Evolutionary conservation across 495 filamentous ascomycete species (phyloP).

Genomic region (Penicillium steckii): DNA sequence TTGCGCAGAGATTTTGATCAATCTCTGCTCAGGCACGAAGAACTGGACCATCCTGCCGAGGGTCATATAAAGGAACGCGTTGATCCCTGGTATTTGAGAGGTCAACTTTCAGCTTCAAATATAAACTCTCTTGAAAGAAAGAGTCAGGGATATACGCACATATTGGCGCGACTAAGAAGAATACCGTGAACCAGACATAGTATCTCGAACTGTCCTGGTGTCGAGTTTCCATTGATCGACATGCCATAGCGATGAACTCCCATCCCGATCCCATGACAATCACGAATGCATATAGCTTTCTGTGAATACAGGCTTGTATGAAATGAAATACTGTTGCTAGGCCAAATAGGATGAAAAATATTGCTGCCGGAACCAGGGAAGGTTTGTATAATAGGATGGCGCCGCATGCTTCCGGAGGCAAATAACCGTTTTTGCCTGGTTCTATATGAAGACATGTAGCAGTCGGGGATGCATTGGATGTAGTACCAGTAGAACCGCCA

Average conservation of each 20-base stretch:
- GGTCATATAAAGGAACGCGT: conserved; percentile 70
- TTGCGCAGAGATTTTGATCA: conserved; percentile 44
- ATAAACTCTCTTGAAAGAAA: neutral
- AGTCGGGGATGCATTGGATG: conserved; percentile 5
- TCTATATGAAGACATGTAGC: conserved; percentile 20
- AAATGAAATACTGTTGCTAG: conserved; percentile 29
- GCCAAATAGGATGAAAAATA: conserved; percentile 37
- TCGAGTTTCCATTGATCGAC: conserved; percentile 24
- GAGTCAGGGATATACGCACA: conserved; percentile 14
- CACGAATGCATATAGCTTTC: conserved; percentile 52
- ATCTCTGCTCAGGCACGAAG: conserved; percentile 33
- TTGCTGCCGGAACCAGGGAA: conserved; percentile 28
- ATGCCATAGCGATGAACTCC: conserved; percentile 45
- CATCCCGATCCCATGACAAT: conserved; percentile 47
- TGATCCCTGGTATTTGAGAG: conserved; percentile 35
- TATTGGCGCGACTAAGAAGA: conserved; percentile 31
- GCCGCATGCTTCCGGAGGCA: conserved; percentile 32
- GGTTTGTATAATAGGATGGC: conserved; percentile 28
- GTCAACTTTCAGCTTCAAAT: neutral
- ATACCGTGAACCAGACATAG: conserved; percentile 10
- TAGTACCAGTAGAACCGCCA: neutral
- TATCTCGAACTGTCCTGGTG: conserved; percentile 19
- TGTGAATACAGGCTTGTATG: conserved; percentile 31
- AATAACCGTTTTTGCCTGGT: conserved; percentile 31
- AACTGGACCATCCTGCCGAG: conserved; percentile 61